Conservation (phyloP, 169 alveolate species). For the Theileria orientalis region DNA sequence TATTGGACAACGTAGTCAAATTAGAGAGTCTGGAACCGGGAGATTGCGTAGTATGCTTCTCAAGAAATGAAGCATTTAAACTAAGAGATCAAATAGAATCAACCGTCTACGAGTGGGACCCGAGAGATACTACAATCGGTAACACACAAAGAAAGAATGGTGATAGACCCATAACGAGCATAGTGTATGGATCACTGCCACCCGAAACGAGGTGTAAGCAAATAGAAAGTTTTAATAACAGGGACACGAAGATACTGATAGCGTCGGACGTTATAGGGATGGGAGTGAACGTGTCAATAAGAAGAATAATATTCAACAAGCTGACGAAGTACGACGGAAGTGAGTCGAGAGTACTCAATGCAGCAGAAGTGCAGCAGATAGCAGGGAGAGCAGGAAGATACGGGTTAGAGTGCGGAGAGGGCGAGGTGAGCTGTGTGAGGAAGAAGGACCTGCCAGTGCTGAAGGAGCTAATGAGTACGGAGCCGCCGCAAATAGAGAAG, state of each 20-base stretch:
- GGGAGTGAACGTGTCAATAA: conserved; percentile 88
- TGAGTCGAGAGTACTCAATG: conserved; percentile 61
- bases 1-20: conserved; percentile 60
- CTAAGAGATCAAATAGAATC: conserved; percentile 62
- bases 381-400: conserved; percentile 93
- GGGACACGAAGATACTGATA: conserved; percentile 66
- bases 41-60: conserved; percentile 87
- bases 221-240: conserved; percentile 61
- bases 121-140: no score
- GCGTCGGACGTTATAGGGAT: conserved; percentile 94
- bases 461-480: conserved; percentile 16
- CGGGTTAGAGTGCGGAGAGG: conserved; percentile 37
- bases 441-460: conserved; percentile 11
- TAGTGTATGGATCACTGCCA: conserved; percentile 86
- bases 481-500: conserved; percentile 27
- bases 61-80: conserved; percentile 72
- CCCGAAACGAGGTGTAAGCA: conserved; percentile 82
- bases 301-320: conserved; percentile 83
- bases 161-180: conserved; percentile 61
- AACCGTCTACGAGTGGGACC: conserved; percentile 17
- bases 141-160: no score
- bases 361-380: conserved; percentile 83
- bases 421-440: conserved; percentile 35
- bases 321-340: conserved; percentile 76
- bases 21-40: conserved; percentile 81